A percentile compares a stretch with the other conserved stretches of the same genome.
Evolutionary conservation across 2,329 filamentous ascomycete genomes (phyloP).

Genomic region (Sporothrix brunneoviolacea): DNA sequence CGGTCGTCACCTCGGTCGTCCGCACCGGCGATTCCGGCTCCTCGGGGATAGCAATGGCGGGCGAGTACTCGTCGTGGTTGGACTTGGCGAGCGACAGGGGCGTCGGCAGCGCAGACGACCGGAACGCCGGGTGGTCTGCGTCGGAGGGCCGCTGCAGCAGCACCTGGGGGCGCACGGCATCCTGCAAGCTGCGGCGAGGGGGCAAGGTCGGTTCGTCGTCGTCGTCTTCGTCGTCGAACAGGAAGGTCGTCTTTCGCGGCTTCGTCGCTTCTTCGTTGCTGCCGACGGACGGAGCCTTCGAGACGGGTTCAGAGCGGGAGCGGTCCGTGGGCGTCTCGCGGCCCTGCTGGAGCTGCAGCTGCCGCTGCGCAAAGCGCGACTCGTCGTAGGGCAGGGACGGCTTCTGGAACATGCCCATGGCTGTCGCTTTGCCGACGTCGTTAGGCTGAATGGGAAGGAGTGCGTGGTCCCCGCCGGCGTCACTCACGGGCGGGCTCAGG

Average conservation of each 20-base stretch:
- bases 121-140: constrained; percentile 48
- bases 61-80: neutral
- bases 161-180: constrained; percentile 28
- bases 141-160: constrained; percentile 44
- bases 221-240: constrained; percentile 33
- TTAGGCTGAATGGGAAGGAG: constrained; percentile 63
- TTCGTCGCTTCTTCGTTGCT: constrained; percentile 26
- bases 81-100: constrained; percentile 32
- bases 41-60: constrained; percentile 19
- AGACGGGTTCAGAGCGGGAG: constrained; percentile 42
- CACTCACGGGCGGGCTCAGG: constrained; percentile 64
- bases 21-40: constrained; percentile 14
- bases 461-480: constrained; percentile 56
- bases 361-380: constrained; percentile 73
- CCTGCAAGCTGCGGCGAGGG: constrained; percentile 15
- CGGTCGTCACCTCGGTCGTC: neutral
- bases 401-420: constrained; percentile 58
- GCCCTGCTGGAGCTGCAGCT: constrained; percentile 72
- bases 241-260: constrained; percentile 34
- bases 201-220: constrained; percentile 30
- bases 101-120: constrained; percentile 38
- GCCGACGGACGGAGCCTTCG: constrained; percentile 28
- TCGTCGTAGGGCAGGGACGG: constrained; percentile 75
- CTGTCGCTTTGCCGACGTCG: constrained; percentile 76
- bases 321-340: constrained; percentile 53